A percentile compares a stretch with the other conserved stretches of the same genome.
Conservation (phyloP, 805 yeast species). For the Tetrapisispora arboricola region DNA sequence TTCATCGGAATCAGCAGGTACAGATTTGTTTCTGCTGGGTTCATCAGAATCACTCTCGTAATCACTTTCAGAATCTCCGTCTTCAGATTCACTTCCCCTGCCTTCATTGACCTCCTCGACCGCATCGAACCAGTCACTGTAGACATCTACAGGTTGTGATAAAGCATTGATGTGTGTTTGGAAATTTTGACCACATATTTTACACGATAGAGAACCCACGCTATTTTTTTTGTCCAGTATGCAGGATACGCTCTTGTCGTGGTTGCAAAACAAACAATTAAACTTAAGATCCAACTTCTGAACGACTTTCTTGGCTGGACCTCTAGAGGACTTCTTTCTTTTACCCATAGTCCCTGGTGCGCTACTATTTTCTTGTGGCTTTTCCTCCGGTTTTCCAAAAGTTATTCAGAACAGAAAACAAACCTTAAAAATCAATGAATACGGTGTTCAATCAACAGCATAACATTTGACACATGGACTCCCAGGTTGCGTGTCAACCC, state of each 20-base stretch:
- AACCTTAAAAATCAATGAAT: too few species aligned
- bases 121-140: constrained; percentile 97
- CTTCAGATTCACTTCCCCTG: constrained; percentile 27
- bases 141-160: constrained; percentile 87
- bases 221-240: constrained; percentile 77
- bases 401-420: too few species aligned
- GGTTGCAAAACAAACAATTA: constrained; percentile 90
- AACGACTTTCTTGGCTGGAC: constrained; percentile 68
- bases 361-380: too few species aligned
- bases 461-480: too few species aligned
- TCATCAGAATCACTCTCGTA: constrained; percentile 31
- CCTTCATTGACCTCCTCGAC: constrained; percentile 53
- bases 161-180: constrained; percentile 71
- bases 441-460: too few species aligned
- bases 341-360: constrained; percentile 52
- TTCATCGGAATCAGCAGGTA: constrained; percentile 9
- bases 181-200: constrained; percentile 88
- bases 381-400: too few species aligned
- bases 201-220: constrained; percentile 77
- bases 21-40: constrained; percentile 7
- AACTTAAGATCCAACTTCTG: constrained; percentile 74
- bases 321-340: constrained; percentile 74
- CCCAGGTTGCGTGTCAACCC: too few species aligned
- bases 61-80: constrained; percentile 25
- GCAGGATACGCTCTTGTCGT: constrained; percentile 84